Evolutionary conservation across 225 moss, liverwort and hornwort genomes (phyloP), one percentile per base, ranked within the genome.

Genomic region (Antitrichia curtipendula): DNA sequence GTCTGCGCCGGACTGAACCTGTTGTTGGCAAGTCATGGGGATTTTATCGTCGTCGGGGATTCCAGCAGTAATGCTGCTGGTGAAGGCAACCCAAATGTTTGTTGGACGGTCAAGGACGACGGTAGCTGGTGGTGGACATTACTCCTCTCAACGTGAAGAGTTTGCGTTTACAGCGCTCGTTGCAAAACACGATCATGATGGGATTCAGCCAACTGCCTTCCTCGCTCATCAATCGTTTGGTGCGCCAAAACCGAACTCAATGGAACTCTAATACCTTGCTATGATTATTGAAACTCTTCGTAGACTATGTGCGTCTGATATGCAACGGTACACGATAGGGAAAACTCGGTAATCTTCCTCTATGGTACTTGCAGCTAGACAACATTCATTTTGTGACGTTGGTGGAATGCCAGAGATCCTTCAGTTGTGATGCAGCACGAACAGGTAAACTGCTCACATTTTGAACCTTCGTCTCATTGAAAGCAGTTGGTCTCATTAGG

Each of bases 111-210:
- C 74, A 57, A 72, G 43, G 78, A 43, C 54, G 77, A 78, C 72
- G 87, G 79, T 76, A 61, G 75, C 84, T 88, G 75, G 75, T 84
- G 59, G 84, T 77, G 78, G 77, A 45, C 64, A 87, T 82, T 87
- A 85, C 70, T 85, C 49, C 75, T 76, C 76, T 11, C 82, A 50
- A 61, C 84, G 83, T 88, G 86, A 82, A 63, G 78, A 49, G 80
- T 50, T 87, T 58, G 84, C 82, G 89, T 82, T 89, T 87, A 82
- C 85, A 64, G 70, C 47, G 81, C 63, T 91, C 28, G 84, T 77
- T 91, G 84, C n/a, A 68, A 56, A 56, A 23, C 81, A 31, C 89
- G 77, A 50, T 65, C 50, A 45, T 89, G 89, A 75, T 82, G 71
- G 38, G 32, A 72, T 75, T 81, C 36, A 87, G 77, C 58, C 91